Evolutionary conservation across 306 rosid genomes (phyloP), one percentile per base, ranked within the genome.

Genomic region (Glycine latifolia): DNA sequence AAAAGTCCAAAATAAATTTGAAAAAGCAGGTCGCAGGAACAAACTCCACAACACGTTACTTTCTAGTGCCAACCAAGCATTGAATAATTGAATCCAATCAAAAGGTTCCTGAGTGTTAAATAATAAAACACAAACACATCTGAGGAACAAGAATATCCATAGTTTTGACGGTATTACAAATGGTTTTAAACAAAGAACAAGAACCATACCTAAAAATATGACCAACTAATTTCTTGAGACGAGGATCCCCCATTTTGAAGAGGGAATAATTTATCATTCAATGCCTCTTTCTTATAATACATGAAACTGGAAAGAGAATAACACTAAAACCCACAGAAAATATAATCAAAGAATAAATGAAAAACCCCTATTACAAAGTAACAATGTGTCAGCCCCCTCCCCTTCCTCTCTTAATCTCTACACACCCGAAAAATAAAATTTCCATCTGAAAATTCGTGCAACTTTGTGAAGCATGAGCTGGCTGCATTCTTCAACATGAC

Each of bases 271-370:
- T 87, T 87, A 84, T 87, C 88, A 81, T 87, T 87, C 90, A 87
- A 87, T 81, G 82, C 84, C 83, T 60, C 81, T 82, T 84, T 79
- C 87, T 84, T 81, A 75, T 81, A 87, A 83, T 88, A 90, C 89
- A 88, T 78, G 82, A 66, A 77, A 79, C 87, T 11, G 61, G 56
- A 80, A 31, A 70, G 85, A 54, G 85, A 56, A 74, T 83, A 79
- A 73, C 85, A 82, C 86, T 79, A 35, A 44, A 71, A 84, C 78
- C 74, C 89, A 71, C 85, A 78, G 71, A 71, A 78, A 91, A 91
- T 90, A 93, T 80, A 94, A 92, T 92, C 49, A 94, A 92, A 90
- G 96, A 95, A 95, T 92, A 83, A 79, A 84, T 78, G 85, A 80
- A 87, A 82, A 87, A 77, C 82, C 89, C 76, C 92, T 84, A 67